These are phyloP conservation scores for Epichloe gansuensis DNA, from an alignment of 2,329 filamentous ascomycete genomes.

Conservation along the genomic window DNA sequence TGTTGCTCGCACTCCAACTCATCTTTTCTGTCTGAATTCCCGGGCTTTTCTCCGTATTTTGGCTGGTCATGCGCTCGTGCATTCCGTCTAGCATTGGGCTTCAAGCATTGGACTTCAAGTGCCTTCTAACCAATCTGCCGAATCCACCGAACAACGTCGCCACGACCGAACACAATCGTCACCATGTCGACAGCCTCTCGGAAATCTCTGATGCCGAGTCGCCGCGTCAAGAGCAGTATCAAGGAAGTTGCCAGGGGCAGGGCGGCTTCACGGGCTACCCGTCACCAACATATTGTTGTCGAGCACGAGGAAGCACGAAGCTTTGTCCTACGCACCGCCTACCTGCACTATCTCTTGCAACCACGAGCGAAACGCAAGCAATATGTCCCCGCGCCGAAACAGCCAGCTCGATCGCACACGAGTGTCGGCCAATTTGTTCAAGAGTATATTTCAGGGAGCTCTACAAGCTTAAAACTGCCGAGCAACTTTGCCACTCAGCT, in stretches of 20 bases:
- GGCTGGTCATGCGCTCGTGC: slow-evolving; percentile 5
- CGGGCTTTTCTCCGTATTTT: neutral
- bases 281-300: slow-evolving; percentile 34
- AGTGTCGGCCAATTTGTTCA: slow-evolving; percentile 78
- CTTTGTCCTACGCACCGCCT: slow-evolving; percentile 81
- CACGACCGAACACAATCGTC: neutral
- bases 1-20: neutral
- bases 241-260: slow-evolving; percentile 28
- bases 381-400: slow-evolving; percentile 58
- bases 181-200: slow-evolving; percentile 40
- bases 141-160: neutral
- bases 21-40: neutral
- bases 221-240: slow-evolving; percentile 31
- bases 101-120: slow-evolving; percentile 14
- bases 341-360: slow-evolving; percentile 84
- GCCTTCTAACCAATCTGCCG: slow-evolving; percentile 14
- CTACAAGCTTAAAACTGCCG: slow-evolving; percentile 41
- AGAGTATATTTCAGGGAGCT: slow-evolving; percentile 54
- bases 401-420: slow-evolving; percentile 49
- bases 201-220: slow-evolving; percentile 31
- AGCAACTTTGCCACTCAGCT: slow-evolving; percentile 39
- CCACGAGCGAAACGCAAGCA: slow-evolving; percentile 82
- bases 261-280: slow-evolving; percentile 23
- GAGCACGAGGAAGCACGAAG: slow-evolving; percentile 75
- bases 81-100: slow-evolving; percentile 13